Percentiles rank a stretch among this genome's conserved stretches.
Conservation (phyloP, 2,329 filamentous ascomycete species). For the Calonectria naviculata region DNA sequence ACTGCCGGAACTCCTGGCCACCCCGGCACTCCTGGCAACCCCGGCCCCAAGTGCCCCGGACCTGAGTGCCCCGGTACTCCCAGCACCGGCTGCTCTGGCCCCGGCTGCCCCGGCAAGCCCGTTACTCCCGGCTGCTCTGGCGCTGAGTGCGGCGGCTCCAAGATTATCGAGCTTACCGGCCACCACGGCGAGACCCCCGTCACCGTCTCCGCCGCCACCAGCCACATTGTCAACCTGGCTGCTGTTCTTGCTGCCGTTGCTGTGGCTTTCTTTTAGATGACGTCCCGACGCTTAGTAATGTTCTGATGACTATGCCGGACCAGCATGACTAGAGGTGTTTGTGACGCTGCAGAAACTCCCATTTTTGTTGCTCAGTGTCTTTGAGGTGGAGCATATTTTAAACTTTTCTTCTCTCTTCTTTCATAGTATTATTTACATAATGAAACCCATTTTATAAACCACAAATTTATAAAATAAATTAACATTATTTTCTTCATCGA, state of each 20-base stretch:
- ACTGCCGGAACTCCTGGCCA: background rate
- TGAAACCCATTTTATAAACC: background rate
- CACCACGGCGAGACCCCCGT: slow-evolving; percentile 18
- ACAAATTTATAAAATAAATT: background rate
- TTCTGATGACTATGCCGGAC: background rate
- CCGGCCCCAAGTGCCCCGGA: background rate
- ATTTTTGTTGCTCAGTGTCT: background rate
- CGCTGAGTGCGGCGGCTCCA: background rate
- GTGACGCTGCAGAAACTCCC: background rate
- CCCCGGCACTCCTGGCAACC: background rate
- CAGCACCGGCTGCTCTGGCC: background rate
- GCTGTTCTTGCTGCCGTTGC: background rate
- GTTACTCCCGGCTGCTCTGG: slow-evolving; percentile 14
- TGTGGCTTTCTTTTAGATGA: background rate
- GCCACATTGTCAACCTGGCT: slow-evolving; percentile 9
- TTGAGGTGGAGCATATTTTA: background rate
- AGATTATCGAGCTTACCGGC: background rate
- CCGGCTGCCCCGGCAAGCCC: background rate
- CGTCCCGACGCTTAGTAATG: background rate
- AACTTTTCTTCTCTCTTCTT: background rate
- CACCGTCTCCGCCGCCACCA: slow-evolving; percentile 26
- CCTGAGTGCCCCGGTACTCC: background rate
- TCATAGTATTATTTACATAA: background rate
- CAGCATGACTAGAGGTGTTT: background rate
- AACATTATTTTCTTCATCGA: background rate